Evolutionary conservation across 306 rosid species (phyloP).

Genomic region (Geum urbanum): DNA sequence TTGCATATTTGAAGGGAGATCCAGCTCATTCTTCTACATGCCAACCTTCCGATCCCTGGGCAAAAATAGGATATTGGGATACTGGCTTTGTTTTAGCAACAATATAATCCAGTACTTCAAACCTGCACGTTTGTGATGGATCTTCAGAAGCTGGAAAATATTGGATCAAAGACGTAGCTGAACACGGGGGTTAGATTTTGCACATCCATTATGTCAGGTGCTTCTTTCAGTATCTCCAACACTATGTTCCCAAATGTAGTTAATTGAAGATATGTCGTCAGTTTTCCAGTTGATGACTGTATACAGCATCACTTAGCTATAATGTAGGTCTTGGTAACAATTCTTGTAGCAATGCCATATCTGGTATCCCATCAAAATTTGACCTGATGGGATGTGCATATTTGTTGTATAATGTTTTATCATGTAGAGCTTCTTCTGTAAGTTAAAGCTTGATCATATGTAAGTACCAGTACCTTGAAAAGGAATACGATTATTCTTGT

Average conservation of each 20-base stretch:
- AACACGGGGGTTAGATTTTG: background rate
- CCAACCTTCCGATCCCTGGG: slow-evolving; percentile 19
- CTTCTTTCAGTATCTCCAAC: slow-evolving; percentile 30
- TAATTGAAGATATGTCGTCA: slow-evolving; percentile 17
- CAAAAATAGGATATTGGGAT: slow-evolving; percentile 15
- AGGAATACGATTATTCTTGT: background rate
- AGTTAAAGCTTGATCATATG: background rate
- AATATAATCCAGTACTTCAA: slow-evolving; percentile 3
- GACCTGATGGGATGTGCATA: slow-evolving; percentile 13
- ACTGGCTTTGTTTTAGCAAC: background rate
- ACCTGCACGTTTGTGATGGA: slow-evolving; percentile 5
- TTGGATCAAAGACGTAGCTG: background rate
- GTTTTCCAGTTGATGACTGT: slow-evolving; percentile 20
- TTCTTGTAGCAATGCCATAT: background rate
- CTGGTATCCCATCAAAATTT: slow-evolving; percentile 22
- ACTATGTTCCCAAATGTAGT: slow-evolving; percentile 4
- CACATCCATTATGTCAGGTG: slow-evolving; percentile 20
- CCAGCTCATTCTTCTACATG: slow-evolving; percentile 20
- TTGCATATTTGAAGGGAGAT: slow-evolving; percentile 34
- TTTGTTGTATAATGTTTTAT: slow-evolving; percentile 13
- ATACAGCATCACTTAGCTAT: slow-evolving; percentile 10
- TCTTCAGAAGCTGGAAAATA: background rate
- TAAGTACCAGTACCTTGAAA: background rate
- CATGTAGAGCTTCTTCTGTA: background rate
- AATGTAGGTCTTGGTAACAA: slow-evolving; percentile 8